Evolutionary conservation across 2,329 filamentous ascomycete genomes (phyloP), one percentile per base, ranked within the genome.

Genomic region (Trichoderma sp.): DNA sequence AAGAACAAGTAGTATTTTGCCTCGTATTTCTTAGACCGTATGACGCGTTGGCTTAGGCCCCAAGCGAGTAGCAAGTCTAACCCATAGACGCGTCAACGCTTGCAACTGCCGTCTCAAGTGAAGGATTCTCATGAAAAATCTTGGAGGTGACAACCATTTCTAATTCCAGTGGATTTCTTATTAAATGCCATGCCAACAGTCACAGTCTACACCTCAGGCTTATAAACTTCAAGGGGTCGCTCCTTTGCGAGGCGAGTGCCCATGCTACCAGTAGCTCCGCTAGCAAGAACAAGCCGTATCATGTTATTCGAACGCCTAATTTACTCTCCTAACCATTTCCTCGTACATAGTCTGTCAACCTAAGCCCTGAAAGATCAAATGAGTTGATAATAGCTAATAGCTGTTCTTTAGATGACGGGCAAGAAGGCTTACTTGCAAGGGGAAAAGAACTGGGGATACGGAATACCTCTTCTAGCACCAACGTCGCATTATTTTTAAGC

Each of bases 111-210:
- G 43, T 11, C 18, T 51, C n/a, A 12, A 21, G 9, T 0, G 9
- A 0, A 51, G n/a, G n/a, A 1, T 51, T 0, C 2, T 51, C 43
- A 21, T 51, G 9, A 51, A 6, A 6, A 51, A 9, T 21, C 43
- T 51, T 21, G 1, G 4, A 21, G n/a, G 43, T 51, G 43, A 51
- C n/a, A 21, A 51, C 12, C 21, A 8, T 11, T 12, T 51, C 9
- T 21, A 21, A 51, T 51, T 51, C 4, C 0, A 5, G 4, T 51
- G n/a, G 4, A 21, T 9, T 1, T 21, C 4, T 6, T 3, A 47
- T 11, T 0, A 11, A 12, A 1, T 21, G 0, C 18, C n/a, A 21
- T 21, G 8, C 0, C 12, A 21, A n/a, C 18, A 47, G n/a, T 21
- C 43, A 51, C 9, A 12, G 3, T 21, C 2, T 21, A n/a, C 43